Base-by-base conservation (phyloP, 2,329 filamentous ascomycete genomes). In the Ophiostoma fasciatum region DNA sequence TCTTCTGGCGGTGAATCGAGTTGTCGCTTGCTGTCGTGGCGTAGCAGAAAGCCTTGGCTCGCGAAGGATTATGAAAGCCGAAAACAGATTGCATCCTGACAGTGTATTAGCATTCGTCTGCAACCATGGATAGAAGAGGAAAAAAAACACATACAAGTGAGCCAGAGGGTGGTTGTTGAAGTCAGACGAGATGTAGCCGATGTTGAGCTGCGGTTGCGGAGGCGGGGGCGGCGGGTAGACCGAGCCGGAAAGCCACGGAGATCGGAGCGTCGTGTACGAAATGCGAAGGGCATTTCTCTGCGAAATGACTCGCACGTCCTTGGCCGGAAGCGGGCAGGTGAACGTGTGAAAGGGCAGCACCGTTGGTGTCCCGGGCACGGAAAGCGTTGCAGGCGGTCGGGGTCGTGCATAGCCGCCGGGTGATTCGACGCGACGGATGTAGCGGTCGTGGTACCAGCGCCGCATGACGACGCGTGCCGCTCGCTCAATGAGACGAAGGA, bases 141-240 rank as follows among this genome's bases (percentile, higher is more conserved):
- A 15, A 26, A 19, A 23, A 4, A 26, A 21, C 13, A 26, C 28
- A 30, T 61, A 74, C 67, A 98, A 57, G 59, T 98, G 90, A 18
- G 90, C 90, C 23, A 98, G 63, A 4, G 90, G 90, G 52, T 98
- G 90, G 49, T 98, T 98, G 52, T 98, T 98, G 59, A 98, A 98
- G 57, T 98, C 90, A 0, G 90, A 96, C 4, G 90, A 96, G 26
- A 98, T 77, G 54, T 98, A 98, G 31, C 90, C 90, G 41, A 98
- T 75, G 46, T 84, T 88, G n/a, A 98, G 66, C 45, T 79, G 74
- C 1, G 87, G 85, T 29, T 64, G 68, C 2, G 90, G 90, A 2
- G 90, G 87, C 3, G 72, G 57, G 0, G 90, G 90, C 3, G 90
- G 90, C n/a, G 74, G 72, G 49, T 82, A 94, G 0, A 96, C 82